Evolutionary conservation across 257 asterid species (phyloP), one percentile per base, ranked within the genome.

Genomic region (Solanum ossicruentum): DNA sequence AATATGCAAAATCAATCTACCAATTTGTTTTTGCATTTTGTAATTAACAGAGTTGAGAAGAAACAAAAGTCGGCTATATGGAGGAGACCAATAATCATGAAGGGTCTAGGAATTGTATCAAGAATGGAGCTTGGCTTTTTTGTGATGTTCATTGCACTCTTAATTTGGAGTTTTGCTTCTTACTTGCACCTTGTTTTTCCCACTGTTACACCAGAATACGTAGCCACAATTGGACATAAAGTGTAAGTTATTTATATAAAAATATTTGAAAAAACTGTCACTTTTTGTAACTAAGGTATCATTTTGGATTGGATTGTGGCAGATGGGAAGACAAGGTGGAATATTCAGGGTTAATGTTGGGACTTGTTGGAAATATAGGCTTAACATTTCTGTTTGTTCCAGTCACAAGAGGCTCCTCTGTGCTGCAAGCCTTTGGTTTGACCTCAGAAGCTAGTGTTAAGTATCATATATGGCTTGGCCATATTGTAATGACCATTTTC

Each of bases 381-480:
- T 84, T 93, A 8, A 41, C 92, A 0, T 95, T 95, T 83, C 94
- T 95, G 6, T 96, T 96, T 90, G 92, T 91, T 84, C 98, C 98
- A 84, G 97, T 96, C 89, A 92, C 97, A 13, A 92, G 98, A 16
- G 98, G 97, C 60, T 93, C 97, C 0, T 96, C 99, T 49, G 87
- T 93, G 83, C 83, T 96, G 9, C 93, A 88, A 0, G 36, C 93
- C 0, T 85, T 96, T 26, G 98, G 98, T 36, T 92, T 95, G 11
- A 93, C 98, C 1, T 96, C 98, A 0, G 99, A 95, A 89, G 89
- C 91, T 2, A 92, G 97, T 70, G 88, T 95, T 47, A 96, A 95
- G 84, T 95, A 93, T 66, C 99, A 96, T 81, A 93, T 93, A 80
- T 95, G 99, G 99, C 81, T 96, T 26, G 99, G 98, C 2, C 97